phyloP scores from a whole-genome alignment of 257 asterid genomes.

The Scutellaria galericulata region DNA sequence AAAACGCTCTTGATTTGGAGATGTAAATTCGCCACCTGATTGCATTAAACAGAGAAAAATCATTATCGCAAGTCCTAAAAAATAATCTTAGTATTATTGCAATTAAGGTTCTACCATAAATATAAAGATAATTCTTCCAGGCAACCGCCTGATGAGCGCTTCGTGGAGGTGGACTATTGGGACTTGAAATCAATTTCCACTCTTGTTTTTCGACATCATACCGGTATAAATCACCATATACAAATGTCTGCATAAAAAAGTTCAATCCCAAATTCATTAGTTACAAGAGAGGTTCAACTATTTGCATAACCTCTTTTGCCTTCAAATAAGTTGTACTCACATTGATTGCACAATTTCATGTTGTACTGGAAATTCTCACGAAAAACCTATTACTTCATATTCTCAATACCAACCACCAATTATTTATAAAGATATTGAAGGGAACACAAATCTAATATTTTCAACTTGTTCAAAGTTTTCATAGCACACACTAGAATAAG shows the following conservation, averaged over 20 bases:
- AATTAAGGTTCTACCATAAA: slow-evolving; percentile 65
- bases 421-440: background rate
- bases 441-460: background rate
- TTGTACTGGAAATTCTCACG: background rate
- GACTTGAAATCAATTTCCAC: slow-evolving; percentile 93
- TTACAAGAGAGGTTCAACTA: background rate
- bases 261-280: slow-evolving; percentile 30
- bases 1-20: slow-evolving; percentile 99
- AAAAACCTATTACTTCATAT: background rate
- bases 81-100: slow-evolving; percentile 14
- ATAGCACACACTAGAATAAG: background rate
- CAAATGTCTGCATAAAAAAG: slow-evolving; percentile 77
- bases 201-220: slow-evolving; percentile 91
- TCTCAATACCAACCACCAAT: background rate
- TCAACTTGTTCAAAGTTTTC: background rate
- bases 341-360: slow-evolving; percentile 5
- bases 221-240: slow-evolving; percentile 90
- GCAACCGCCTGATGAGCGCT: slow-evolving; percentile 98
- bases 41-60: slow-evolving; percentile 30
- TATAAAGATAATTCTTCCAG: slow-evolving; percentile 92
- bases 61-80: slow-evolving; percentile 13
- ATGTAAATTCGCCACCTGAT: slow-evolving; percentile 97
- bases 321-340: background rate
- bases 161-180: slow-evolving; percentile 97
- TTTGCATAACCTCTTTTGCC: slow-evolving; percentile 20